These are phyloP conservation scores for Stramenopiles sp. DNA, from an alignment of 352 stramenopile species.

Conservation along the genomic window DNA sequence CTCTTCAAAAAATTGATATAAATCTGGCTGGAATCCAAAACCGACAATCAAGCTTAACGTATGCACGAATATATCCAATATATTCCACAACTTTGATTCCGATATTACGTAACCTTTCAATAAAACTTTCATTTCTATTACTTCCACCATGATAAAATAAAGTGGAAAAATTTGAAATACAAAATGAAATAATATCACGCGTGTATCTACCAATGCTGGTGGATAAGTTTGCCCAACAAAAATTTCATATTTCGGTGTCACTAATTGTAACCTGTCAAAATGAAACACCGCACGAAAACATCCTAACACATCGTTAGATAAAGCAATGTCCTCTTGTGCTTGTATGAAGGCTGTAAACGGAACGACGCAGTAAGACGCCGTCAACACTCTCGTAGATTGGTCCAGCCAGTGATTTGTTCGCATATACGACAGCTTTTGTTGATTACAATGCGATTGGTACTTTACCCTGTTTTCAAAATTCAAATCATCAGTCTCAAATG, in stretches of 20 bases:
- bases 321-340: neutral
- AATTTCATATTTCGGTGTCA: slow-evolving; percentile 2
- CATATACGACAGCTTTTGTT: neutral
- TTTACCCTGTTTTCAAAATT: neutral
- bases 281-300: neutral
- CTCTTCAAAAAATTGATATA: neutral
- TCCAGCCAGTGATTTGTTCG: neutral
- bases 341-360: neutral
- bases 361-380: neutral
- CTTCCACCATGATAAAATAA: neutral
- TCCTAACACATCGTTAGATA: neutral
- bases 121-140: neutral
- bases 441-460: neutral
- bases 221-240: neutral
- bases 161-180: neutral
- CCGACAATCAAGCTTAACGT: neutral
- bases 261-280: neutral
- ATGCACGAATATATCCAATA: neutral
- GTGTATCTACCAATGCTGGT: neutral
- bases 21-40: neutral
- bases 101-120: neutral
- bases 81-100: neutral
- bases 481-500: neutral
- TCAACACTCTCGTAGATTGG: neutral
- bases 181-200: neutral